Evolutionary conservation across 805 yeast genomes (phyloP), one percentile per base, ranked within the genome.

Genomic region (Metschnikowia matae): DNA sequence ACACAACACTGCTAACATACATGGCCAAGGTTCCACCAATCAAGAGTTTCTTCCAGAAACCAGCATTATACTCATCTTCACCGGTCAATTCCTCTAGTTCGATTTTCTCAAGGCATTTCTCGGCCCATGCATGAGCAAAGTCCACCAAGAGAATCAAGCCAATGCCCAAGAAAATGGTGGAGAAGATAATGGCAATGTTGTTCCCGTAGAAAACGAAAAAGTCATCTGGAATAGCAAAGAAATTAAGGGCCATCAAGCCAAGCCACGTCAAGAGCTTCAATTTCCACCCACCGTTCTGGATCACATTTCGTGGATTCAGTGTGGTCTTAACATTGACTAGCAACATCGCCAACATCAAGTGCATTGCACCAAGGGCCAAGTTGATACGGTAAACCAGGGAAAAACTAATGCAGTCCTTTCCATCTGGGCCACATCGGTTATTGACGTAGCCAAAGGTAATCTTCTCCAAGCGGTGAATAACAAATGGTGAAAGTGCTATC

Each of bases 91-190:
- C 82, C 51, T 87, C 92, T 60, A 84, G 83, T 64, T 94, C 98
- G 39, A 94, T 89, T 60, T 89, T 87, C 56, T 85, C 90, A 48
- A 94, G 78, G 66, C 99, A 94, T 6, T 87, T 87, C 61, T 94
- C 99, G 0, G 98, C 97, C 97, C 97, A 94, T 58, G 92, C 92
- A 68, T 94, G 98, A 3, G 99, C 98, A 75, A 89, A 94, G 67
- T 94, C 99, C 32, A 94, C 97, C 44, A 94, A 73, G 45, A 94
- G 74, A 13, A 95, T 86, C 51, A 94, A 77, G 1, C 99, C 99
- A 53, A 94, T 88, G 14, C 94, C 83, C 35, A 92, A 80, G 69
- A 94, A 94, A 4, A 90, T 62, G 2, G 92, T 86, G 40, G 96
- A 89, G 59, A 89, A 84, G 4, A 89, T 69, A 31, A 91, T 85